Conservation (phyloP, 345 rosid genomes). For the Eucalyptus guilfoylei region DNA sequence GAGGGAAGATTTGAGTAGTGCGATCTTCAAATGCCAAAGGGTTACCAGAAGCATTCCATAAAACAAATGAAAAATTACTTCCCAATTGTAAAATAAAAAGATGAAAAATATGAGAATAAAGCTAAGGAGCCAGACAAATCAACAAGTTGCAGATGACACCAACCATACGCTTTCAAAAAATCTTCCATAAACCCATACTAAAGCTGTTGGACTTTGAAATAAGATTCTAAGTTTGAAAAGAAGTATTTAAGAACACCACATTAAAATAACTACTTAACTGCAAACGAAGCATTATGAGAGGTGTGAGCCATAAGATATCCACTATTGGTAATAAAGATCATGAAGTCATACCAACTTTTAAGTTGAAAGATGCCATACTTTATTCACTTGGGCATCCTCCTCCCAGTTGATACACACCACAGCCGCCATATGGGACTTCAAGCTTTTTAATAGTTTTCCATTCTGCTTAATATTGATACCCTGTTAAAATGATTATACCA, state of each 20-base stretch:
- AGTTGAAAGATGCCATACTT: constrained; percentile 12
- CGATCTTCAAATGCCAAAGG: neutral
- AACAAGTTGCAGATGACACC: neutral
- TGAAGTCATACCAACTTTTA: neutral
- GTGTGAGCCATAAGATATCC: no score
- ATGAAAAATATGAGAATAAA: neutral
- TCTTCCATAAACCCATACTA: neutral
- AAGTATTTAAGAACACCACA: neutral
- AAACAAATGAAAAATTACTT: neutral
- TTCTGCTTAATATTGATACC: constrained; percentile 19
- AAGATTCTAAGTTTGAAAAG: neutral
- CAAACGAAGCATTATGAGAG: no score
- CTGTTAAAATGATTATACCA: neutral
- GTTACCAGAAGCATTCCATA: neutral
- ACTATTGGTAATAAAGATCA: no score
- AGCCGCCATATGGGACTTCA: constrained; percentile 58
- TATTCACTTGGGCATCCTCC: constrained; percentile 46
- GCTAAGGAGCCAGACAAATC: neutral
- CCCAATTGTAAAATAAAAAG: neutral
- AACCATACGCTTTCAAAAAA: neutral
- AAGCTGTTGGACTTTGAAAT: no score
- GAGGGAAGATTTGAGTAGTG: neutral
- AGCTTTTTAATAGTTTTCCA: constrained; percentile 65
- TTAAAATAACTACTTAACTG: no score
- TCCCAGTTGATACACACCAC: constrained; percentile 84